These are phyloP conservation scores for Eucalyptus marginata DNA, from an alignment of 345 rosid species.

Conservation along the genomic window DNA sequence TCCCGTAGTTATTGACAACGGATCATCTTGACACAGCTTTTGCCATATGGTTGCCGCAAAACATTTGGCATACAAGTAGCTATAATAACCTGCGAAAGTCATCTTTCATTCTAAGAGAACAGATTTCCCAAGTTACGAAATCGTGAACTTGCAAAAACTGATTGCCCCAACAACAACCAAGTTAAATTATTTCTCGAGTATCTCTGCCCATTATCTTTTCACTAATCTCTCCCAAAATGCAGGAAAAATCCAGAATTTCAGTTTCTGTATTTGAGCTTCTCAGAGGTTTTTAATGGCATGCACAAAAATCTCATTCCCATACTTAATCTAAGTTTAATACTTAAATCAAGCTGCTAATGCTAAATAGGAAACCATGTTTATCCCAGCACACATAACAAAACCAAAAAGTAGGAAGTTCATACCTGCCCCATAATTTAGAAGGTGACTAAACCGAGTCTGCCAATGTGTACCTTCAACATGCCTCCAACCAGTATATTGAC, in stretches of 20 bases:
- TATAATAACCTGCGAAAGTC: constrained; percentile 48
- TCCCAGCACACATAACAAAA: not conserved
- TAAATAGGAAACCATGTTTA: not conserved
- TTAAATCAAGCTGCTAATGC: not conserved
- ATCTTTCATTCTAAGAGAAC: not conserved
- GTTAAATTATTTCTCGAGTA: not conserved
- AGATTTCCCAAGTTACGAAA: not conserved
- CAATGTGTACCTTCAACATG: constrained; percentile 84
- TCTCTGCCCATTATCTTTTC: not conserved
- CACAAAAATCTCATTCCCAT: not conserved
- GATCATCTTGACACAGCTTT: constrained; percentile 74
- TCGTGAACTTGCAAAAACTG: not conserved
- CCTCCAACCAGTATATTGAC: constrained; percentile 66
- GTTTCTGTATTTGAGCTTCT: not conserved
- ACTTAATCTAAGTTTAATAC: not conserved
- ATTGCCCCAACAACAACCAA: not conserved
- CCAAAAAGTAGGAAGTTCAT: not conserved
- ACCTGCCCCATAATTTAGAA: constrained; percentile 90
- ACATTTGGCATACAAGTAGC: constrained; percentile 82
- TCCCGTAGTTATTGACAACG: constrained; percentile 65
- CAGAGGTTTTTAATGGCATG: not conserved
- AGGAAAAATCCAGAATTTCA: not conserved
- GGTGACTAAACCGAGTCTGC: constrained; percentile 82
- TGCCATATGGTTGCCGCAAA: constrained; percentile 86
- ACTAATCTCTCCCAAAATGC: not conserved